Base-by-base conservation (phyloP, 257 asterid species). In the Galeopsis tetrahit region DNA sequence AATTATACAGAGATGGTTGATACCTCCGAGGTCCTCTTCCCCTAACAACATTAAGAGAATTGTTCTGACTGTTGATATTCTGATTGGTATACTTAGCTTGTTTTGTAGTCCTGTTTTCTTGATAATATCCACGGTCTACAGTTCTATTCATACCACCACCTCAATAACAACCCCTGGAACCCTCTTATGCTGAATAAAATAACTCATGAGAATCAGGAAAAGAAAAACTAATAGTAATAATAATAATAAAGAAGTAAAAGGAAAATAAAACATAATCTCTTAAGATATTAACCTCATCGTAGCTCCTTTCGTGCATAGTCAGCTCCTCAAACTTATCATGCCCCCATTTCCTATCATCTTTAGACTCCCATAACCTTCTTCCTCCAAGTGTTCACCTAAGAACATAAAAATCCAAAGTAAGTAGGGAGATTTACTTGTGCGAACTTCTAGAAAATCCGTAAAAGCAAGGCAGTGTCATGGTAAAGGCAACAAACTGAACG, bases 271-370 rank as follows among this genome's bases (percentile, higher is more conserved):
- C 11, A 69, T 49, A n/a, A 4, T 62, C 13, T 63, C 38, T 21
- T 56, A 10, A 39, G 58, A 75, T 42, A 80, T 11, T 81, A 78
- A 92, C 97, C 86, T 84, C 93, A 4, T 82, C 93, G 75, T 81
- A 66, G 34, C 75, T 76, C 79, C 87, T 85, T 75, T 85, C 95
- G 63, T 85, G 91, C 60, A 75, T 44, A 57, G 86, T 82, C 81
- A 88, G 77, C 83, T 92, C 97, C 81, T 92, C 97, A 69, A 92
- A 92, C 81, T 92, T 92, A 85, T 92, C 97, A 81, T 92, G 97
- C 46, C 97, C 97, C 97, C 97, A 89, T 86, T 92, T 92, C 79
- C 83, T 80, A 51, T 86, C 92, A 84, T 91, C 96, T 81, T 84
- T 89, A 17, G 91, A 87, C 67, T 91, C 97, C 97, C 97, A 91